Percentiles rank a stretch among this genome's conserved stretches.
These are phyloP conservation scores for Podaxis rugospora DNA, from an alignment of 768 basidiomycete species.

Conservation along the genomic window DNA sequence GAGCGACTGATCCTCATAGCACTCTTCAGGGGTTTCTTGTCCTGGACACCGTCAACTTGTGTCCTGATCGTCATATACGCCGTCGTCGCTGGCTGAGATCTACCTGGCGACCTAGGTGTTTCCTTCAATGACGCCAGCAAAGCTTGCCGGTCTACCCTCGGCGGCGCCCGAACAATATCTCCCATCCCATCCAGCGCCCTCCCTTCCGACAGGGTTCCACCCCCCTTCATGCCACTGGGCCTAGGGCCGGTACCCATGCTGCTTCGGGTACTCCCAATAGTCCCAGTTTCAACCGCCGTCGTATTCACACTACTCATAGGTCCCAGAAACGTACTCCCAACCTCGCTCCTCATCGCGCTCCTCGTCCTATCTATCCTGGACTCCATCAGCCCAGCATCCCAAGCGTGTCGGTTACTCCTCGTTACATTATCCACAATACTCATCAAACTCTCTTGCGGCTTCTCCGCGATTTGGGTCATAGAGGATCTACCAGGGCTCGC, in stretches of 20 bases:
- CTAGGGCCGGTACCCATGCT: background rate
- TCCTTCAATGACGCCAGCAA: background rate
- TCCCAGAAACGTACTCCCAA: background rate
- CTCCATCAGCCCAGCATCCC: conserved; percentile 20
- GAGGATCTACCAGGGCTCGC: conserved; percentile 1
- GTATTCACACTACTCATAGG: background rate
- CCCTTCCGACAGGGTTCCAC: conserved; percentile 6
- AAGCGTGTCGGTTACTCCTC: conserved; percentile 23
- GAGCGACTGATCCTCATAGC: conserved; percentile 55
- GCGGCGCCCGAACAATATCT: conserved; percentile 3
- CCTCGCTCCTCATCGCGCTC: background rate
- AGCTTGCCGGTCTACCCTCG: background rate
- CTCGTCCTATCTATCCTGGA: conserved; percentile 12
- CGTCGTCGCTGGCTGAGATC: background rate
- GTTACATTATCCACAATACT: conserved; percentile 65
- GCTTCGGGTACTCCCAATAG: background rate
- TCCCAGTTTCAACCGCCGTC: background rate
- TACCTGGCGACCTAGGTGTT: background rate
- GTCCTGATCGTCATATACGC: background rate
- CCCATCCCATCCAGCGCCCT: background rate
- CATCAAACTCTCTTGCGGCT: conserved; percentile 43
- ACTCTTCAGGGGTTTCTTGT: conserved; percentile 53
- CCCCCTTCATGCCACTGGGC: conserved; percentile 13
- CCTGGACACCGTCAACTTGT: conserved; percentile 20
- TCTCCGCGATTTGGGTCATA: background rate